Base-by-base conservation (phyloP, 305 asterid genomes). In the Ilex paraguariensis region DNA sequence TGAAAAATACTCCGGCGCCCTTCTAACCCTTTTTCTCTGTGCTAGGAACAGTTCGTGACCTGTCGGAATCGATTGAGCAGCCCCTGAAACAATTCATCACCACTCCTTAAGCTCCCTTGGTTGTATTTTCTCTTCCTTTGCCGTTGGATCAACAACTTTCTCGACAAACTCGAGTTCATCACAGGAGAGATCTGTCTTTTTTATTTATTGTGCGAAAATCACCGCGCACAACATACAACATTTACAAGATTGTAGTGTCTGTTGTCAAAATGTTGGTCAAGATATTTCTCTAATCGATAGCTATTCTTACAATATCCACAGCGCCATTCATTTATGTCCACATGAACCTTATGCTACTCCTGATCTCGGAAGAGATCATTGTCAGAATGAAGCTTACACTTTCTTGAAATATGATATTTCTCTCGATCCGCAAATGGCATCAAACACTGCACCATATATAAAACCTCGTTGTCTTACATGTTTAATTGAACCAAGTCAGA, bases 221-320 rank as follows among this genome's bases (percentile, higher is more conserved):
- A n/a, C n/a, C n/a, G n/a, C n/a, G 31, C 7, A 58, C n/a, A 40
- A 81, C 94, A 15, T 88, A 91, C 98, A 71, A 58, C 78, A 70
- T 88, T 81, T 39, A 91, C 82, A 65, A 91, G 98, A 82, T 91
- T 81, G 72, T 58, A 56, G 80, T 91, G 98, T 71, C 95, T 75
- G 84, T 76, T 86, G 79, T 88, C 98, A 79, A 91, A 88, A 88
- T 91, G 98, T 73, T 82, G 93, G 76, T 91, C 98, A 70, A 91
- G 76, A 80, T 63, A 84, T 36, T 76, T 86, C 73, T 91, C 96
- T 32, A 93, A 93, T 51, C 85, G 85, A 78, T 88, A 91, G 61
- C 59, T 57, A 84, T 91, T 91, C 81, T 82, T 88, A 71, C 98
- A 91, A 69, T 84, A 91, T 51, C 96, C 96, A 71, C 98, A 88